Conservation (phyloP, 2,329 filamentous ascomycete species). For the Trichoderma hamatum region DNA sequence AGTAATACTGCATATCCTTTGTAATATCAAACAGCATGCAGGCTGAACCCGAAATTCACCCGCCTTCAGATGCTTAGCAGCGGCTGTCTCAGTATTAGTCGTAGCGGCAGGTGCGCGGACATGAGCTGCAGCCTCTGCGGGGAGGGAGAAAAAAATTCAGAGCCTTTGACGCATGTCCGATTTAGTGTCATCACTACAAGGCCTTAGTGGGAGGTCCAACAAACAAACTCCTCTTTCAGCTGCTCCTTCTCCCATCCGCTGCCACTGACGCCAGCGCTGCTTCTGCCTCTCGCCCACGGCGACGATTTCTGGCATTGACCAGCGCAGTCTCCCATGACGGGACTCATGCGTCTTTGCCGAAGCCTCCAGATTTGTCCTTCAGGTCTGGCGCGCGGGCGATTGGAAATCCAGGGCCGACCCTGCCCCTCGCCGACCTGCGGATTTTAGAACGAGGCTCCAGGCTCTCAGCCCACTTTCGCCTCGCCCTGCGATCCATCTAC, state of each 20-base stretch:
- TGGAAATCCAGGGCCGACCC: constrained; percentile 32
- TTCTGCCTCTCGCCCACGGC: constrained; percentile 27
- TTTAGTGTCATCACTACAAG: constrained; percentile 26
- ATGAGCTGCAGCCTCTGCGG: constrained; percentile 23
- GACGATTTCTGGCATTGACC: constrained; percentile 32
- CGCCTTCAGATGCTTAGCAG: constrained; percentile 22
- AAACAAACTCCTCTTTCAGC: constrained; percentile 21
- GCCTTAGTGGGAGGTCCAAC: constrained; percentile 17
- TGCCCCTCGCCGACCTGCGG: constrained; percentile 32
- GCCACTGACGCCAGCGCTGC: constrained; percentile 13
- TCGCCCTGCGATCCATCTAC: constrained; percentile 23
- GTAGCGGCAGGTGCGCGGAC: neutral
- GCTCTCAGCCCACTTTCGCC: constrained; percentile 15
- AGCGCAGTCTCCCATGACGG: constrained; percentile 34
- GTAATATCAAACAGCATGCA: neutral
- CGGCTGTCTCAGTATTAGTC: neutral
- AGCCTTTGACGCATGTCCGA: constrained; percentile 13
- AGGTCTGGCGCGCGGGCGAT: constrained; percentile 35
- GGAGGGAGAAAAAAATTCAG: constrained; percentile 21
- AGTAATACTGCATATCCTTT: neutral
- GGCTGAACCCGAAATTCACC: constrained; percentile 32
- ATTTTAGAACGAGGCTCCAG: constrained; percentile 26
- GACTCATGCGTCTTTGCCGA: constrained; percentile 40
- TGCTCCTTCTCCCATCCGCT: neutral
- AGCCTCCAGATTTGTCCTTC: constrained; percentile 38